Conservation (phyloP, 1,284 basidiomycete species). For the Pseudozyma sp. region DNA sequence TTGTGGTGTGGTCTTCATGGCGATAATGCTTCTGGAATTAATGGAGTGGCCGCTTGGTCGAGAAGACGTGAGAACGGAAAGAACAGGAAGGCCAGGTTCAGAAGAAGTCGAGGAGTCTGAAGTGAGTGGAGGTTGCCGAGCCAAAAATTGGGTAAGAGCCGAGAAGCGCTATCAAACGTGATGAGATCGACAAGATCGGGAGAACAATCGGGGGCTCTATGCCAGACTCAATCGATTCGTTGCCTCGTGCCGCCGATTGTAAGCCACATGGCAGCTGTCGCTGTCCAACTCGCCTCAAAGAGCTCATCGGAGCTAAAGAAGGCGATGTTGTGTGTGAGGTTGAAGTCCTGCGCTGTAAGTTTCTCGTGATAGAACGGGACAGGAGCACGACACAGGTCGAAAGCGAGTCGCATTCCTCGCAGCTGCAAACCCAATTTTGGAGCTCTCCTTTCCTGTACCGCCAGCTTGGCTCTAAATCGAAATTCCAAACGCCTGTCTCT, state of each 20-base stretch:
- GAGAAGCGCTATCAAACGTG: not conserved
- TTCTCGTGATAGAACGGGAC: no score
- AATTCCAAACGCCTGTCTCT: constrained; percentile 2
- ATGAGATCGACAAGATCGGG: not conserved
- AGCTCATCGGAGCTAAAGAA: no score
- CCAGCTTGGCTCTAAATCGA: constrained; percentile 3
- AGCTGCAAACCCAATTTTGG: constrained; percentile 20
- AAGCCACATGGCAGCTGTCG: not conserved
- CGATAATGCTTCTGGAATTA: no score
- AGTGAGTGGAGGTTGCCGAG: constrained; percentile 4
- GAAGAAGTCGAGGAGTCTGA: not conserved
- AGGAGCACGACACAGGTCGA: not conserved
- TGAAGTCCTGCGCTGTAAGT: not conserved
- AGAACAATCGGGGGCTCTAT: not conserved
- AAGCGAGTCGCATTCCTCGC: constrained; percentile 39
- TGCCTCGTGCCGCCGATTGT: not conserved
- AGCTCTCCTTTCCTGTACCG: constrained; percentile 6
- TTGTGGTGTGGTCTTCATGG: constrained; percentile 22
- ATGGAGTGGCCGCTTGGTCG: no score
- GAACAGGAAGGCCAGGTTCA: not conserved
- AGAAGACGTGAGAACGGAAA: constrained; percentile 1
- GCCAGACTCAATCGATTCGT: no score
- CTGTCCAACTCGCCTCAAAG: no score
- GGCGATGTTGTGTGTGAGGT: not conserved
- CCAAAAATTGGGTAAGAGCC: constrained; percentile 20